Percentiles rank a stretch among this genome's conserved stretches.
Conservation (phyloP, 352 stramenopile genomes). For the Phytophthora idaei region DNA sequence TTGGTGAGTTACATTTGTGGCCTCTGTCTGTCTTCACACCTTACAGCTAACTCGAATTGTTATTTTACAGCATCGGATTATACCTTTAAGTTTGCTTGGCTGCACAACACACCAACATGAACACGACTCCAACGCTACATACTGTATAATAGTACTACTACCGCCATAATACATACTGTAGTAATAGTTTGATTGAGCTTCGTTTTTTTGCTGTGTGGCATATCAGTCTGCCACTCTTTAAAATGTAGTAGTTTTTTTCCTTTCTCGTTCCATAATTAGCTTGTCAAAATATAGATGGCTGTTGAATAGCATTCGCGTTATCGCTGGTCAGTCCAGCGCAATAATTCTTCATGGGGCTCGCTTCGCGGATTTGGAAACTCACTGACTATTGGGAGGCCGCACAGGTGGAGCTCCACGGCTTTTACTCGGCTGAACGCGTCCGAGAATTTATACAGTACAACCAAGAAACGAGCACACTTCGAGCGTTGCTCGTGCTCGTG, state of each 20-base stretch:
- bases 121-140: neutral
- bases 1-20: conserved; percentile 23
- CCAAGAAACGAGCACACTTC: neutral
- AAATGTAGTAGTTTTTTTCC: neutral
- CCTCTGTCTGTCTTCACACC: neutral
- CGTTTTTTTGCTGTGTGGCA: too few relatives aligned
- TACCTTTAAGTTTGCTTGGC: conserved; percentile 41
- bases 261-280: neutral
- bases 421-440: conserved; percentile 22
- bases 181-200: too few relatives aligned
- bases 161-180: too few relatives aligned
- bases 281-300: neutral
- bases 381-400: conserved; percentile 4
- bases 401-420: conserved; percentile 30
- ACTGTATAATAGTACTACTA: too few relatives aligned
- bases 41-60: neutral
- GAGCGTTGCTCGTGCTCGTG: neutral
- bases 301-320: neutral
- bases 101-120: conserved; percentile 16
- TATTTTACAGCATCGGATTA: conserved; percentile 34
- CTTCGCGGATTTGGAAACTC: conserved; percentile 1
- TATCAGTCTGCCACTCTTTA: neutral
- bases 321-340: neutral
- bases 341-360: conserved; percentile 4
- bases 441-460: conserved; percentile 10